Evolutionary conservation across 192 early-diverging fungal genomes (phyloP).

Genomic region (Podila clonocystis): DNA sequence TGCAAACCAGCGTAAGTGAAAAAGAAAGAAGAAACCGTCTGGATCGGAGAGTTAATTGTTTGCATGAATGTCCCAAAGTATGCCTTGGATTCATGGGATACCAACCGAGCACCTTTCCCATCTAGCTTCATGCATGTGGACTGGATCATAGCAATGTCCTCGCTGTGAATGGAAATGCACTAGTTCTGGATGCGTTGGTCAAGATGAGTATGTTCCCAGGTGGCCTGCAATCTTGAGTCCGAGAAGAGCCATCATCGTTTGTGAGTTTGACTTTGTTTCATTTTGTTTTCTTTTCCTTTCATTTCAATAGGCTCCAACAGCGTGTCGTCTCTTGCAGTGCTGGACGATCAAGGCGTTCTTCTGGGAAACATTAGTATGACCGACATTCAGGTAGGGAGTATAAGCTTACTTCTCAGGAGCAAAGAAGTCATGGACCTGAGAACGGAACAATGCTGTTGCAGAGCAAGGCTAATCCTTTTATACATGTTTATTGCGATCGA

Average conservation of each 20-base stretch:
- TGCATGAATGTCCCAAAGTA: neutral
- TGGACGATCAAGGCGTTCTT: slow-evolving; percentile 62
- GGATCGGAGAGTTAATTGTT: no score
- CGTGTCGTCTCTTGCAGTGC: slow-evolving; percentile 63
- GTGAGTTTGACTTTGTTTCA: neutral
- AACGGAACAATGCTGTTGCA: neutral
- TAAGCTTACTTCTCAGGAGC: neutral
- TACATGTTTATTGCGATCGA: neutral
- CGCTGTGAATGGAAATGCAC: slow-evolving; percentile 27
- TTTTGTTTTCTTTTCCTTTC: neutral
- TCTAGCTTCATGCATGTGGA: slow-evolving; percentile 28
- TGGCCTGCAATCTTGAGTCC: neutral
- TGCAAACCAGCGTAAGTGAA: slow-evolving; percentile 40
- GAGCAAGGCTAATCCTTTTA: neutral
- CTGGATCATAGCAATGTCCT: slow-evolving; percentile 24
- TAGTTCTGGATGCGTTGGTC: slow-evolving; percentile 40
- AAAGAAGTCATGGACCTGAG: no score
- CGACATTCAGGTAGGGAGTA: slow-evolving; percentile 64
- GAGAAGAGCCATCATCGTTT: neutral
- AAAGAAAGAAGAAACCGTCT: neutral
- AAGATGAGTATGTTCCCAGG: slow-evolving; percentile 29
- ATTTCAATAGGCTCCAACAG: slow-evolving; percentile 25
- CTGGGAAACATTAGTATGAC: slow-evolving; percentile 76
- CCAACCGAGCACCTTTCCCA: neutral
- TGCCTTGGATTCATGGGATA: neutral